phyloP scores from a whole-genome alignment of 169 alveolate species.

The Plasmodium knowlesi region DNA sequence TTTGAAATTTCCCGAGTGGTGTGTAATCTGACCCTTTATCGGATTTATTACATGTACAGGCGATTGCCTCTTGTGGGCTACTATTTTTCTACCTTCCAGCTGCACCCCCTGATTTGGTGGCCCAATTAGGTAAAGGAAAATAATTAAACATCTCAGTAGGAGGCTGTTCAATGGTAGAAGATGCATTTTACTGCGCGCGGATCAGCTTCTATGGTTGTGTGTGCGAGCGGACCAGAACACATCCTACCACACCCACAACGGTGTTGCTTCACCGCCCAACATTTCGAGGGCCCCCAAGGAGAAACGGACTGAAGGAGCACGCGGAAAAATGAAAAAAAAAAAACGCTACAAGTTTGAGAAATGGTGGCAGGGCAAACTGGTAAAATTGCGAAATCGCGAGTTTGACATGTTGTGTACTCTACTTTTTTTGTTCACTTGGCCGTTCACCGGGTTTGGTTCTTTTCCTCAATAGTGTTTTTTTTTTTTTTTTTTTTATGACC shows the following conservation, averaged over 20 bases:
- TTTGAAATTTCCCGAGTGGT: background rate
- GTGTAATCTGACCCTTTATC: constrained; percentile 9
- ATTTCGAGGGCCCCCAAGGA: background rate
- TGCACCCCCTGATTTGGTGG: background rate
- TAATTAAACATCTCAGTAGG: background rate
- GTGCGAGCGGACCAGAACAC: background rate
- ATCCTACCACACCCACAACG: background rate
- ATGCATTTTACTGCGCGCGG: constrained; percentile 15
- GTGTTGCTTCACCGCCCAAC: background rate
- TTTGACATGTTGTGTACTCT: background rate
- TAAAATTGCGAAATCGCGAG: background rate
- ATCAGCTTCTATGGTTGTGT: background rate
- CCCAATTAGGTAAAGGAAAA: background rate
- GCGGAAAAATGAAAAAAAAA: background rate
- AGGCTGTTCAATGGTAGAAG: background rate
- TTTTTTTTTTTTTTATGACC: background rate
- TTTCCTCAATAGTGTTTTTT: background rate
- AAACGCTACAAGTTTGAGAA: background rate
- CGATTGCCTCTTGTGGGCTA: background rate
- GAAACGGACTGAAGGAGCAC: background rate
- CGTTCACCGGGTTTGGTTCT: background rate
- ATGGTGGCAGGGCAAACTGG: background rate
- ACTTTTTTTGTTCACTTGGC: background rate
- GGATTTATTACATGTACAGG: constrained; percentile 26
- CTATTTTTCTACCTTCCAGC: constrained; percentile 2